Percentiles rank a stretch among this genome's conserved stretches.
These are phyloP conservation scores for Phytophthora kernoviae DNA, from an alignment of 352 stramenopile species.

Conservation along the genomic window DNA sequence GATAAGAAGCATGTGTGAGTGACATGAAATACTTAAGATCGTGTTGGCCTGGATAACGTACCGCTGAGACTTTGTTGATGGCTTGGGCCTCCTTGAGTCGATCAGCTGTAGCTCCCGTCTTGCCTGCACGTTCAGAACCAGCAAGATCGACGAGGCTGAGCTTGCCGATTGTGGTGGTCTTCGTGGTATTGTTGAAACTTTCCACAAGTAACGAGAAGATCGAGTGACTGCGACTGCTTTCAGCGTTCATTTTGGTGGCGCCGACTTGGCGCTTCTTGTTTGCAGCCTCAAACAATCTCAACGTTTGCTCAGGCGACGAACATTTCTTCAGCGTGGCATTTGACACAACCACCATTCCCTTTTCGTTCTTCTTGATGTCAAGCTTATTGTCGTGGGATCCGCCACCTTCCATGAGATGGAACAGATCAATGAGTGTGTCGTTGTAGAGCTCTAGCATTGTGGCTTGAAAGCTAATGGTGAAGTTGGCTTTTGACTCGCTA, in stretches of 20 bases:
- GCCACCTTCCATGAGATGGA: slow-evolving; percentile 78
- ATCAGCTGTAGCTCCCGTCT: slow-evolving; percentile 86
- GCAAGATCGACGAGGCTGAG: slow-evolving; percentile 90
- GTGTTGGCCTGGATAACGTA: slow-evolving; percentile 17
- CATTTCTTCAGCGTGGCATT: slow-evolving; percentile 85
- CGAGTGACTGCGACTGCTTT: slow-evolving; percentile 90
- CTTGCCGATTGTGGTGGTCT: slow-evolving; percentile 80
- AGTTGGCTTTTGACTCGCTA: slow-evolving; percentile 52
- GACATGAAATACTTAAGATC: not conserved
- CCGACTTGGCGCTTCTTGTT: slow-evolving; percentile 91
- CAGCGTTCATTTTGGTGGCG: slow-evolving; percentile 94
- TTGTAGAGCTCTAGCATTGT: slow-evolving; percentile 95
- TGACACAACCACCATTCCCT: slow-evolving; percentile 92
- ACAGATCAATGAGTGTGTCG: slow-evolving; percentile 89
- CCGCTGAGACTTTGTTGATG: slow-evolving; percentile 92
- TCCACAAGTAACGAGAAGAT: slow-evolving; percentile 91
- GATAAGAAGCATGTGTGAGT: not conserved
- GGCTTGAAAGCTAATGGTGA: slow-evolving; percentile 75
- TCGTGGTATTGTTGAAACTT: slow-evolving; percentile 90
- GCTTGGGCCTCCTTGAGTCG: slow-evolving; percentile 87
- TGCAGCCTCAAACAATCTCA: slow-evolving; percentile 86
- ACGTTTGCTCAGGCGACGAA: slow-evolving; percentile 69
- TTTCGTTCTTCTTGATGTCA: slow-evolving; percentile 94
- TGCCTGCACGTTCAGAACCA: slow-evolving; percentile 86
- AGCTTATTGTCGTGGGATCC: slow-evolving; percentile 72